A percentile compares a stretch with the other conserved stretches of the same genome.
These are phyloP conservation scores for Fusarium papillatum DNA, from an alignment of 2,329 filamentous ascomycete species.

Conservation along the genomic window DNA sequence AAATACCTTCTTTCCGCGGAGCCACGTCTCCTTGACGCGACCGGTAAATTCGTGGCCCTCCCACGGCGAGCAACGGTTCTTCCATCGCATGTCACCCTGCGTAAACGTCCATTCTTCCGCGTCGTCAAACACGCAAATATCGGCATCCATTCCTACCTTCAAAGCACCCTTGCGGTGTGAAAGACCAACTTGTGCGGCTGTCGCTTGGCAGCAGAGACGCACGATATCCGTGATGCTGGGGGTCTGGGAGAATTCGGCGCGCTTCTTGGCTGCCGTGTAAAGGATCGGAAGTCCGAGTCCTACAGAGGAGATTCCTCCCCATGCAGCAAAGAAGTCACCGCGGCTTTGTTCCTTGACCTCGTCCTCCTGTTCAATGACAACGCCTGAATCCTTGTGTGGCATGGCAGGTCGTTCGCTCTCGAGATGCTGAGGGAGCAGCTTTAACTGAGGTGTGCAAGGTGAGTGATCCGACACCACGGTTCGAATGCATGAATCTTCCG, in stretches of 20 bases:
- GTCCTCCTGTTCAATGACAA: conserved; percentile 60
- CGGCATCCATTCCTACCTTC: conserved; percentile 86
- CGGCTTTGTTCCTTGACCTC: conserved; percentile 52
- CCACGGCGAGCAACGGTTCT: conserved; percentile 93
- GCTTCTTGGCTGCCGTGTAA: conserved; percentile 80
- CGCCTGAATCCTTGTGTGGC: conserved; percentile 65
- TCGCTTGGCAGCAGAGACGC: conserved; percentile 87
- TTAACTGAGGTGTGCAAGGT: conserved; percentile 94
- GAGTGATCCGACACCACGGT: conserved; percentile 97
- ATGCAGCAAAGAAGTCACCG: conserved; percentile 95
- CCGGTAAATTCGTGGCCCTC: conserved; percentile 84
- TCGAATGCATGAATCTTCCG: conserved; percentile 82
- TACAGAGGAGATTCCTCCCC: conserved; percentile 96
- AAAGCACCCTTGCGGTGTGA: conserved; percentile 83
- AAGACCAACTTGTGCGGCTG: conserved; percentile 89
- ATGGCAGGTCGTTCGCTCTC: conserved; percentile 50
- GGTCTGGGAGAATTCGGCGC: conserved; percentile 62
- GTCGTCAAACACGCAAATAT: conserved; percentile 94
- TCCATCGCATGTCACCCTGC: conserved; percentile 89
- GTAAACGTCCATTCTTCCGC: conserved; percentile 81
- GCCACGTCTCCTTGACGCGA: conserved; percentile 87
- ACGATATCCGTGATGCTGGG: conserved; percentile 83
- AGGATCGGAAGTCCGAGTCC: conserved; percentile 93
- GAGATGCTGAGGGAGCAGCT: conserved; percentile 83
- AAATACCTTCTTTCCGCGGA: conserved; percentile 84